Evolutionary conservation across 768 basidiomycete genomes (phyloP).

Genomic region (Pulveroboletus sp.): DNA sequence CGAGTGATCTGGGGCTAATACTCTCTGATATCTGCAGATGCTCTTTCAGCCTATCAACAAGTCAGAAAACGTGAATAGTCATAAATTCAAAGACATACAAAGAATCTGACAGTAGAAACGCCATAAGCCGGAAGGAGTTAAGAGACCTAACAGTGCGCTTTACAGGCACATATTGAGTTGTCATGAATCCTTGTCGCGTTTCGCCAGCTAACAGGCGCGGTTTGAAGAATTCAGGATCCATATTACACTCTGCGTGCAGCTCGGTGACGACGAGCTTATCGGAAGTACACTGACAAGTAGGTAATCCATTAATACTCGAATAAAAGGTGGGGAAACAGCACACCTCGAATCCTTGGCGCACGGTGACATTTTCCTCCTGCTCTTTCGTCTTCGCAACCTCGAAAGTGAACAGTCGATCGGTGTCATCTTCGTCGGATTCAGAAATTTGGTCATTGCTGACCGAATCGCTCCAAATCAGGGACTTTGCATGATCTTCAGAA

Average conservation of each 20-base stretch:
- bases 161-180: conserved; percentile 22
- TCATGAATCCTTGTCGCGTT: conserved; percentile 39
- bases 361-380: conserved; percentile 47
- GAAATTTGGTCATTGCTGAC: conserved; percentile 20
- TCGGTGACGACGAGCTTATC: conserved; percentile 16
- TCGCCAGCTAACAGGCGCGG: conserved; percentile 39
- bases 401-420: conserved; percentile 50
- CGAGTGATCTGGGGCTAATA: conserved; percentile 23
- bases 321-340: neutral
- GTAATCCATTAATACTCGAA: neutral
- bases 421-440: conserved; percentile 35
- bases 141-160: conserved; percentile 8
- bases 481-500: conserved; percentile 41
- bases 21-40: conserved; percentile 23
- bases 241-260: conserved; percentile 17
- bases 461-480: conserved; percentile 42
- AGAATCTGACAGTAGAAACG: conserved; percentile 19
- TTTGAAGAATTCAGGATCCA: conserved; percentile 21
- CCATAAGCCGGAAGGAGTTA: conserved; percentile 2
- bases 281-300: conserved; percentile 8
- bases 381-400: conserved; percentile 54
- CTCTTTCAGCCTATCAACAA: conserved; percentile 19
- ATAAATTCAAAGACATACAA: conserved; percentile 14
- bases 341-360: conserved; percentile 45
- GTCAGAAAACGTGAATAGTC: neutral